Evolutionary conservation across 345 rosid species (phyloP), one percentile per base, ranked within the genome.

Genomic region (Erysimum cheiranthoides): DNA sequence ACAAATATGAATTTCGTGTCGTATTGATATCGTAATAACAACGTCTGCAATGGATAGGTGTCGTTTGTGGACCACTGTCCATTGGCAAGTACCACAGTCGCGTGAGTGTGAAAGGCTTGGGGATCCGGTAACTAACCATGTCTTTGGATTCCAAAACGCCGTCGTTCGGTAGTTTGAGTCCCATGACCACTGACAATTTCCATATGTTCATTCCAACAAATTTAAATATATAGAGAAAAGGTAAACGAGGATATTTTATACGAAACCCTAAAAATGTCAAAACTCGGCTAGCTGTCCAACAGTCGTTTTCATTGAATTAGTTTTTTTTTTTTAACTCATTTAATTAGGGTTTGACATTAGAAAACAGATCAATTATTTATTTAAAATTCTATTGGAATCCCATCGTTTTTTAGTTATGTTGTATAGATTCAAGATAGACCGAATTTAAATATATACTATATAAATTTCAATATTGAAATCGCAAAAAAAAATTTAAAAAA

Each of bases 221-320:
- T 18, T 61, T 36, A n/a, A 42, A 31, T 42, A 25, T 51, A 21
- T 21, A 10, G 61, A 49, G 21, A 68, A 75, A 68, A 59, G 30
- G 56, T 51, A 31, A 62, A 69, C 43, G 52, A 53, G 1, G 10
- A 45, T 59, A 47, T 75, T 34, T 59, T 56, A 18, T 30, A 28
- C 30, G 67, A 70, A 63, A 17, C 39, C 66, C 61, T 69, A 47
- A 64, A 72, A 77, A 77, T 62, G 80, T 77, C 71, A 77, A 76
- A 62, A 46, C 31, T 62, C 11, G 46, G 70, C 25, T 63, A 70
- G 75, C 71, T 70, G 76, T 70, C 66, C 66, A 63, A 45, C 38
- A 28, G 18, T 63, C 54, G 6, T 56, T 70, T 56, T 70, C 76
- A 70, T 45, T 77, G 63, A 12, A 62, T 53, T 62, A 64, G 49